Evolutionary conservation across 805 yeast species (phyloP).

Genomic region (Metschnikowia santaceciliae): DNA sequence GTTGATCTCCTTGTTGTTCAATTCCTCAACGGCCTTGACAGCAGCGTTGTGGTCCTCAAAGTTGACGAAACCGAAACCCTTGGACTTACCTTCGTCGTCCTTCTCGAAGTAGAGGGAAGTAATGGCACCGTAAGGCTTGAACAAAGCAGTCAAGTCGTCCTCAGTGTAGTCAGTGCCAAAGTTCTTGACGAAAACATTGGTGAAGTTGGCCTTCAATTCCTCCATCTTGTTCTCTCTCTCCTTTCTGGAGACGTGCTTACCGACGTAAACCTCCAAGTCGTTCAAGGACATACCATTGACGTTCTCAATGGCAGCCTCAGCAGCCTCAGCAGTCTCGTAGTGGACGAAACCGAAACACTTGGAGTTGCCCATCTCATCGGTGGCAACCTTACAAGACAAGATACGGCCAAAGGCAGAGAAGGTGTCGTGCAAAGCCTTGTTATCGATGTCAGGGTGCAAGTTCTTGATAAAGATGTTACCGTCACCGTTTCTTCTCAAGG

Average conservation of each 20-base stretch:
- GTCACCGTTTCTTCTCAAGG: constrained; percentile 88
- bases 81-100: constrained; percentile 83
- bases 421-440: constrained; percentile 97
- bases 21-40: constrained; percentile 82
- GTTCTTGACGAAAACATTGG: constrained; percentile 95
- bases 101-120: constrained; percentile 79
- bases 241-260: constrained; percentile 85
- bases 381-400: constrained; percentile 94
- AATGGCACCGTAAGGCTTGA: constrained; percentile 69
- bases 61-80: constrained; percentile 96
- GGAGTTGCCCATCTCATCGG: constrained; percentile 86
- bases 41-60: constrained; percentile 85
- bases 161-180: constrained; percentile 66
- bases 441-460: constrained; percentile 96
- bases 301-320: constrained; percentile 90
- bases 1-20: constrained; percentile 80
- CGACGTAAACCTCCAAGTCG: constrained; percentile 93
- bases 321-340: constrained; percentile 89
- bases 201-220: constrained; percentile 86
- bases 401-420: constrained; percentile 95
- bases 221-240: constrained; percentile 94
- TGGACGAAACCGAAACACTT: constrained; percentile 98
- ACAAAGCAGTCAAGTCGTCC: constrained; percentile 68
- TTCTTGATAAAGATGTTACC: constrained; percentile 98
- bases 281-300: constrained; percentile 98